Percentiles rank a stretch among this genome's conserved stretches.
Evolutionary conservation across 2,329 filamentous ascomycete species (phyloP).

Genomic region (Neonectria ditissima): DNA sequence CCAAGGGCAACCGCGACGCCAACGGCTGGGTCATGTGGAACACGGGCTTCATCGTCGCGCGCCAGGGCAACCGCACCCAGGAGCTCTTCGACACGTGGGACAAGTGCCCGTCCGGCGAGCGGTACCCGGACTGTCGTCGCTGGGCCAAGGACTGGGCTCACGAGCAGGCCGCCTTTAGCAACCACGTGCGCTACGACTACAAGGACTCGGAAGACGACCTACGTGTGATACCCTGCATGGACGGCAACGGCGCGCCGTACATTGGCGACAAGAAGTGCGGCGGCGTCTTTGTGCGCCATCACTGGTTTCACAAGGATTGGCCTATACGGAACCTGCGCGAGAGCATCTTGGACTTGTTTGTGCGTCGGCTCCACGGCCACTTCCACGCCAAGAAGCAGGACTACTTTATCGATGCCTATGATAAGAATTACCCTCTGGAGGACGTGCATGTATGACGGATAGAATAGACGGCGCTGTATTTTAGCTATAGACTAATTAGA

Average conservation of each 20-base stretch:
- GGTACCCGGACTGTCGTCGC: conserved; percentile 33
- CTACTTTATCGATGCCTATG: neutral
- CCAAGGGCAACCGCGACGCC: conserved; percentile 51
- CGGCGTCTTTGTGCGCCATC: conserved; percentile 43
- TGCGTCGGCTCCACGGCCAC: conserved; percentile 32
- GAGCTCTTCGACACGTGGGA: conserved; percentile 34
- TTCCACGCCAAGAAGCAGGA: conserved; percentile 29
- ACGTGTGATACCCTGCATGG: conserved; percentile 37
- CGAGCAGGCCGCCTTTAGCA: conserved; percentile 45
- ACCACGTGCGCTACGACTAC: conserved; percentile 44
- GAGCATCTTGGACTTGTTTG: conserved; percentile 29
- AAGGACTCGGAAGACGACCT: conserved; percentile 38
- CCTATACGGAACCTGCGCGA: conserved; percentile 33
- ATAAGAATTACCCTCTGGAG: conserved; percentile 5
- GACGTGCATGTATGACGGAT: conserved; percentile 6
- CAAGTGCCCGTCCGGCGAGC: conserved; percentile 29
- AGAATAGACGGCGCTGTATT: neutral
- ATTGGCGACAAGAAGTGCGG: conserved; percentile 38
- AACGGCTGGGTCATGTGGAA: conserved; percentile 40
- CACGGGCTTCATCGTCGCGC: conserved; percentile 40
- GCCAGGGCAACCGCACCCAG: conserved; percentile 39
- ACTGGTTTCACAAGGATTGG: conserved; percentile 41
- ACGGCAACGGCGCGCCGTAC: conserved; percentile 42
- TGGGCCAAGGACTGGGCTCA: conserved; percentile 45
- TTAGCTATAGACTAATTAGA: neutral